A percentile compares a stretch with the other conserved stretches of the same genome.
Evolutionary conservation across 306 rosid genomes (phyloP).

Genomic region (Cajanus cajan): DNA sequence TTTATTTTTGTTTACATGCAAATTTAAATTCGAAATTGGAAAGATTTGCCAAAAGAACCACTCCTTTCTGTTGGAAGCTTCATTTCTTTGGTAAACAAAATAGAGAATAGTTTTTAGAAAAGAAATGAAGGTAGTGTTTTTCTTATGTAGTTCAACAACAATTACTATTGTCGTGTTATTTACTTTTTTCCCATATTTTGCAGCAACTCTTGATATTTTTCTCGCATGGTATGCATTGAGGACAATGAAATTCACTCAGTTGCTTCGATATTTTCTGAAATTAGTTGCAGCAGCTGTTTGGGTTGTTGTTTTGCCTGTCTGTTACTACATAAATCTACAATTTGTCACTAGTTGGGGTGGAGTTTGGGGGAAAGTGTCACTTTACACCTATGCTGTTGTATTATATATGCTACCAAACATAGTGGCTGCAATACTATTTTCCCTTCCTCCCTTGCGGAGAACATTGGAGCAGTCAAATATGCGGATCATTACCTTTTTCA

Average conservation of each 20-base stretch:
- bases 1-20: too few relatives aligned
- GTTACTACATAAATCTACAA: conserved; percentile 67
- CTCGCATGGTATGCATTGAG: conserved; percentile 75
- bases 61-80: too few relatives aligned
- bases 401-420: conserved; percentile 76
- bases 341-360: conserved; percentile 79
- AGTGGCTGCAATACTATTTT: conserved; percentile 67
- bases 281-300: conserved; percentile 76
- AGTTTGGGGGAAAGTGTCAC: conserved; percentile 64
- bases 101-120: too few relatives aligned
- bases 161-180: not conserved
- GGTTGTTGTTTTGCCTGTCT: conserved; percentile 79
- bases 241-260: conserved; percentile 79
- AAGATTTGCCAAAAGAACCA: too few relatives aligned
- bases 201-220: conserved; percentile 80
- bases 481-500: conserved; percentile 63
- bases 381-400: conserved; percentile 64
- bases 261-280: conserved; percentile 78
- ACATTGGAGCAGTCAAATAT: conserved; percentile 73
- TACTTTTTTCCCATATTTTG: conserved; percentile 31
- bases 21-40: too few relatives aligned
- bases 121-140: too few relatives aligned
- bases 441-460: conserved; percentile 80
- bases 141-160: not conserved
- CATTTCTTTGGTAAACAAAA: too few relatives aligned